Percentiles rank a stretch among this genome's conserved stretches.
These are phyloP conservation scores for Strigomonas culicis DNA, from an alignment of 208 protist genomes.

Conservation along the genomic window DNA sequence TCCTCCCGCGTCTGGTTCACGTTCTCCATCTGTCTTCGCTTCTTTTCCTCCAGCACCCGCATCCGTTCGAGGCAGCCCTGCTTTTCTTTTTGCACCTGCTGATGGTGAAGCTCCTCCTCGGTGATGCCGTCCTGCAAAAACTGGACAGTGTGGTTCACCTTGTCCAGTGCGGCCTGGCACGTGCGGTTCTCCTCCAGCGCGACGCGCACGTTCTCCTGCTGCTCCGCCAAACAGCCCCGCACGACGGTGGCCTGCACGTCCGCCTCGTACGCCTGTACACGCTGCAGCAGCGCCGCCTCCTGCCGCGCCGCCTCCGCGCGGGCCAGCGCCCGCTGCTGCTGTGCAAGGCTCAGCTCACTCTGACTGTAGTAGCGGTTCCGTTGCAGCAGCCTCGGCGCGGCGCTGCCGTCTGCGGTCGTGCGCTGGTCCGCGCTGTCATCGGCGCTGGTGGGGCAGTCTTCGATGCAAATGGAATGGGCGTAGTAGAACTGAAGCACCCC, in stretches of 20 bases:
- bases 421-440: neutral
- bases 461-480: slow-evolving; percentile 34
- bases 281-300: slow-evolving; percentile 7
- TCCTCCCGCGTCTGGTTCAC: slow-evolving; percentile 49
- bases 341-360: slow-evolving; percentile 28
- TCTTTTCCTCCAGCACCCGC: slow-evolving; percentile 35
- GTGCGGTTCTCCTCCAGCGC: slow-evolving; percentile 20
- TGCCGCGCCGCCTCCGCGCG: slow-evolving; percentile 9
- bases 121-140: slow-evolving; percentile 15
- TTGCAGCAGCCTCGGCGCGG: neutral
- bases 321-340: slow-evolving; percentile 11
- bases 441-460: slow-evolving; percentile 8
- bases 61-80: slow-evolving; percentile 24
- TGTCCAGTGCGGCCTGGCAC: slow-evolving; percentile 18
- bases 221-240: slow-evolving; percentile 15
- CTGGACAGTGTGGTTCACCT: slow-evolving; percentile 8
- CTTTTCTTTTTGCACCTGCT: slow-evolving; percentile 19
- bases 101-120: neutral
- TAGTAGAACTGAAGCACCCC: slow-evolving; percentile 62
- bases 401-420: too few relatives aligned
- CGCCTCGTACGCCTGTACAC: slow-evolving; percentile 21
- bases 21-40: slow-evolving; percentile 56
- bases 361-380: slow-evolving; percentile 9
- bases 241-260: slow-evolving; percentile 6
- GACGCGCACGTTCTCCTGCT: slow-evolving; percentile 22